Evolutionary conservation across 371 early-diverging fungal species (phyloP), one percentile per base, ranked within the genome.

Genomic region (Apophysomyces variabilis): DNA sequence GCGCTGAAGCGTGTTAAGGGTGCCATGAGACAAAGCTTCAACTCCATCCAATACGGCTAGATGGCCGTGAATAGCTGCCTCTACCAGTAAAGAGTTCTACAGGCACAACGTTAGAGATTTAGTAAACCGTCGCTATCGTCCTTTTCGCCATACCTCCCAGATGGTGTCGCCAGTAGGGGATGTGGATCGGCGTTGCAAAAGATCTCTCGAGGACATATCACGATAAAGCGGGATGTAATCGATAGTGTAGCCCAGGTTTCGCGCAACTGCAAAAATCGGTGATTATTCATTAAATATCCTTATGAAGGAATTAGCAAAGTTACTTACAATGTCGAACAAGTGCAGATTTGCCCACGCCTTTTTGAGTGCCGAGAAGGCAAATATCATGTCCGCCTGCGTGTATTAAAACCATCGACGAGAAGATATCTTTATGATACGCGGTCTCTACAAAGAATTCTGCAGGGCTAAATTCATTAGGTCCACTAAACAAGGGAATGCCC

Each of bases 191-290:
- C 92, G 85, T 62, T 94, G 93, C n/a, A 94, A 77, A 6, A 94
- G 77, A 69, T 94, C 95, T 11, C 93, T 83, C 5, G 92, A 87
- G n/a, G 91, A 90, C 92, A 94, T 92, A 62, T 94, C 95, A 61
- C 88, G 85, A 75, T 90, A 93, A 11, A 94, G 73, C 2, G 91
- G 91, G 46, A 93, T 89, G 57, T 85, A 88, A 57, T 91, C 90
- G 47, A 86, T 82, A 18, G 81, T 80, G 68, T 90, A 92, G 11
- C 93, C 92, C 41, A 93, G 75, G 21, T 85, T 77, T 57, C 79
- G 77, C n/a, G 89, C 88, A 71, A 93, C 73, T 73, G 64, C 3
- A 64, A 61, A 61, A 45, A 41, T 16, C 14, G 59, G 36, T 5
- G 32, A 7, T 36, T 0, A 26, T 26, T 26, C 3, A 3, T 26